phyloP scores from a whole-genome alignment of 2,329 filamentous ascomycete genomes.

The Pseudogymnoascus sp. region DNA sequence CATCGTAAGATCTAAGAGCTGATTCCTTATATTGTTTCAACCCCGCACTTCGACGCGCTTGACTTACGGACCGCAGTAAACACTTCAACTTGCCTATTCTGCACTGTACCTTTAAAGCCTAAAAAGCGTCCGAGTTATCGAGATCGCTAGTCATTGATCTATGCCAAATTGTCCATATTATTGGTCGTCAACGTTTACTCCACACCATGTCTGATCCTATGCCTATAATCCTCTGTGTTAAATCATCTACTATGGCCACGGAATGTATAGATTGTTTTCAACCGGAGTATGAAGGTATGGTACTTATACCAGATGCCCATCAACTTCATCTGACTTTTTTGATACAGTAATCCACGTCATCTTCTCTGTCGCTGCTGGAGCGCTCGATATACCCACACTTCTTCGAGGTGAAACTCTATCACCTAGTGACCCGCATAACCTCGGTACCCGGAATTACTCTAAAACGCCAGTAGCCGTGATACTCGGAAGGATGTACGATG shows the following conservation, averaged over 20 bases:
- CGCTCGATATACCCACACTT: constrained; percentile 14
- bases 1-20: not conserved
- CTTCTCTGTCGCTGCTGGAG: constrained; percentile 2
- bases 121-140: not conserved
- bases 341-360: constrained; percentile 17
- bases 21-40: no score
- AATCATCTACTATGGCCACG: not conserved
- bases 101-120: not conserved
- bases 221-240: not conserved
- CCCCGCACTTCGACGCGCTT: not conserved
- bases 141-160: not conserved
- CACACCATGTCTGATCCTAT: not conserved
- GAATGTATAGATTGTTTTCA: not conserved
- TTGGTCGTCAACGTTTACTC: not conserved
- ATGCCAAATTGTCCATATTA: not conserved
- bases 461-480: constrained; percentile 13
- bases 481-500: constrained; percentile 17
- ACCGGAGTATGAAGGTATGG: not conserved
- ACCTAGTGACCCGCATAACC: constrained; percentile 7
- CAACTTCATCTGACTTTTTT: not conserved
- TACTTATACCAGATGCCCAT: not conserved
- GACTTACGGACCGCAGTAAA: not conserved
- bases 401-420: constrained; percentile 12
- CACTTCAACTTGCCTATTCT: not conserved
- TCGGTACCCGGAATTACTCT: constrained; percentile 17